Evolutionary conservation across 192 early-diverging fungal species (phyloP).

Genomic region (Radiomyces spectabilis): DNA sequence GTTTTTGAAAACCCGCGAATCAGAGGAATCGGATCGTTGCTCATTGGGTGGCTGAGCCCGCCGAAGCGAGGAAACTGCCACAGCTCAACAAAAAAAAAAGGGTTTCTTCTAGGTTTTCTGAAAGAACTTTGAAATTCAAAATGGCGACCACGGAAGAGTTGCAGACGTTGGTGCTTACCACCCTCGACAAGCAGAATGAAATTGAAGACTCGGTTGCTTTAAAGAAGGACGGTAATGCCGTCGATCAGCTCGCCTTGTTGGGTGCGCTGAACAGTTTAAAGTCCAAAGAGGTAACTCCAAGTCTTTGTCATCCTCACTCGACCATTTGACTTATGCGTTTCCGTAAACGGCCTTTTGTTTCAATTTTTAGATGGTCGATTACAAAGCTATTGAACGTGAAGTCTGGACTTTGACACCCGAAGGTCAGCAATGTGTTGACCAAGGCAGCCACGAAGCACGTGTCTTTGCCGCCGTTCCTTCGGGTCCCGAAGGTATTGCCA

Average conservation of each 20-base stretch:
- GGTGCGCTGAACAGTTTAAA: constrained; percentile 82
- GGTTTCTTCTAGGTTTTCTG: too few relatives aligned
- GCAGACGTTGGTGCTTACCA: constrained; percentile 50
- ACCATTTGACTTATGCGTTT: not conserved
- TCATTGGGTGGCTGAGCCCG: too few relatives aligned
- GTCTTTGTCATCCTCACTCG: not conserved
- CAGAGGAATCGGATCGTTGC: too few relatives aligned
- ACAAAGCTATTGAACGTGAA: constrained; percentile 71
- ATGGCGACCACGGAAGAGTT: constrained; percentile 31
- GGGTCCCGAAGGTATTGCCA: constrained; percentile 73
- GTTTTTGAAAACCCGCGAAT: too few relatives aligned
- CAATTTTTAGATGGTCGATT: constrained; percentile 67
- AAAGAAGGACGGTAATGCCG: constrained; percentile 43
- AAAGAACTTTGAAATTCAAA: too few relatives aligned
- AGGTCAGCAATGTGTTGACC: constrained; percentile 74
- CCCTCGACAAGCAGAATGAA: constrained; percentile 58
- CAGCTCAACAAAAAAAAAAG: too few relatives aligned
- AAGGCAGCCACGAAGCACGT: constrained; percentile 89
- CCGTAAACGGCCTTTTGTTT: not conserved
- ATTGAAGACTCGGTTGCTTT: constrained; percentile 69
- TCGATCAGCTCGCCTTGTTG: constrained; percentile 63
- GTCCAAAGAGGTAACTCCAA: constrained; percentile 68
- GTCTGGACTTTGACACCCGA: constrained; percentile 82
- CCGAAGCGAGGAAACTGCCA: too few relatives aligned
- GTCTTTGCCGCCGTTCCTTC: constrained; percentile 85